A percentile compares a stretch with the other conserved stretches of the same genome.
Conservation (phyloP, 768 basidiomycete genomes). For the Boletales sp. region DNA sequence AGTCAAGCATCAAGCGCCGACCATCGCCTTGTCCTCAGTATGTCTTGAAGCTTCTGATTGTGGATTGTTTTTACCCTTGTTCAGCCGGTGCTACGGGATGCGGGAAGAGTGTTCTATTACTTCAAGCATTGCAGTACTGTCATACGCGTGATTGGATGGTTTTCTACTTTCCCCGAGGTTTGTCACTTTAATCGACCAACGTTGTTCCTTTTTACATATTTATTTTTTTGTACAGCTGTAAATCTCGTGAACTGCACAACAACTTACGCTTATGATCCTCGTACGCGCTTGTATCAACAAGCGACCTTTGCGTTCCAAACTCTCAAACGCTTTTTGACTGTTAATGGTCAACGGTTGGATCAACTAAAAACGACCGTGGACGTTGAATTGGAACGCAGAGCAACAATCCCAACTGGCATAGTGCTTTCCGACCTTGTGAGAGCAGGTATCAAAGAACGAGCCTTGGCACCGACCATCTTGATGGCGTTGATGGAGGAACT, state of each 20-base stretch:
- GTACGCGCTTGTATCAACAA: conserved; percentile 76
- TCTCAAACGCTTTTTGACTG: conserved; percentile 56
- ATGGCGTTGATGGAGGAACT: conserved; percentile 58
- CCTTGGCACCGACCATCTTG: conserved; percentile 53
- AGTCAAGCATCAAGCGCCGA: conserved; percentile 45
- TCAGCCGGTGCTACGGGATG: conserved; percentile 72
- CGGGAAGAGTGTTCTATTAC: conserved; percentile 76
- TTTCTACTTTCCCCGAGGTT: conserved; percentile 80
- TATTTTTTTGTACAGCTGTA: conserved; percentile 34
- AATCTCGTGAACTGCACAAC: conserved; percentile 74
- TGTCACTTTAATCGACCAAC: conserved; percentile 11
- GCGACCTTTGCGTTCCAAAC: conserved; percentile 59
- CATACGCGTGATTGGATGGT: conserved; percentile 70
- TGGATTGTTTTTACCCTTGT: not conserved
- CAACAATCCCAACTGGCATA: conserved; percentile 45
- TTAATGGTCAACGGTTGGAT: conserved; percentile 49
- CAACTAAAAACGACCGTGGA: conserved; percentile 39
- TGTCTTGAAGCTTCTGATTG: conserved; percentile 22
- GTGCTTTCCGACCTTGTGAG: conserved; percentile 52
- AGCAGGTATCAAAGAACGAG: conserved; percentile 52
- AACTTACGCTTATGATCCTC: conserved; percentile 67
- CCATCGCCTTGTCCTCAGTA: conserved; percentile 63
- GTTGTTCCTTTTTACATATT: not conserved
- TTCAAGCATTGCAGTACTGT: conserved; percentile 75
- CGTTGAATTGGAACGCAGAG: conserved; percentile 45